Conservation (phyloP, 495 filamentous ascomycete species). For the Neurospora sp. region DNA sequence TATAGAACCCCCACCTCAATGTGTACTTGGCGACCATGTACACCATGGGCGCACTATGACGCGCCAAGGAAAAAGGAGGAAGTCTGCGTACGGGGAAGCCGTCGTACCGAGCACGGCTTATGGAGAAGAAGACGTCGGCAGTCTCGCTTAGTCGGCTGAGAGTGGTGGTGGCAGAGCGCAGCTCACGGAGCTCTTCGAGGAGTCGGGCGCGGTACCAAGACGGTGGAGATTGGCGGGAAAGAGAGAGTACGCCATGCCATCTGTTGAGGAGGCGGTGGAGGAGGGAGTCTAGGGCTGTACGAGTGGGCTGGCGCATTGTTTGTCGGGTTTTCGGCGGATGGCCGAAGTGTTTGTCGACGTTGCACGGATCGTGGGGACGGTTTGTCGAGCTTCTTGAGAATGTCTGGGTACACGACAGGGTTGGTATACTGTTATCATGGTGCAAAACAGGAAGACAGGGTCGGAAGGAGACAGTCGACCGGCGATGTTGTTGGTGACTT, state of each 20-base stretch:
- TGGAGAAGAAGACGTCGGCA: constrained; percentile 43
- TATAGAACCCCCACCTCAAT: constrained; percentile 40
- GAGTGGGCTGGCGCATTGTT: neutral
- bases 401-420: neutral
- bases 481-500: neutral
- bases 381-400: neutral
- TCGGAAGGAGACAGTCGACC: neutral
- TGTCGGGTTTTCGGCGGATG: neutral
- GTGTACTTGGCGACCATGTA: constrained; percentile 46
- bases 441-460: neutral
- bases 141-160: constrained; percentile 38
- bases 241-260: constrained; percentile 33
- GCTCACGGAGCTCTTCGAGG: constrained; percentile 36
- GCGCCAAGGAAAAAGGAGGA: constrained; percentile 20
- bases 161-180: constrained; percentile 22
- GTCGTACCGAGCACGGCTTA: constrained; percentile 34
- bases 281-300: neutral
- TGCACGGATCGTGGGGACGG: neutral
- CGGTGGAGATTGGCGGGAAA: constrained; percentile 28
- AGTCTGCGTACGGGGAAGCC: constrained; percentile 26
- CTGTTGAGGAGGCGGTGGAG: constrained; percentile 22
- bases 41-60: constrained; percentile 25
- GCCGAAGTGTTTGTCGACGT: neutral
- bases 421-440: neutral
- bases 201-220: constrained; percentile 39